These are phyloP conservation scores for Wickerhamiella kurtzmanii DNA, from an alignment of 805 yeast genomes.

Conservation along the genomic window DNA sequence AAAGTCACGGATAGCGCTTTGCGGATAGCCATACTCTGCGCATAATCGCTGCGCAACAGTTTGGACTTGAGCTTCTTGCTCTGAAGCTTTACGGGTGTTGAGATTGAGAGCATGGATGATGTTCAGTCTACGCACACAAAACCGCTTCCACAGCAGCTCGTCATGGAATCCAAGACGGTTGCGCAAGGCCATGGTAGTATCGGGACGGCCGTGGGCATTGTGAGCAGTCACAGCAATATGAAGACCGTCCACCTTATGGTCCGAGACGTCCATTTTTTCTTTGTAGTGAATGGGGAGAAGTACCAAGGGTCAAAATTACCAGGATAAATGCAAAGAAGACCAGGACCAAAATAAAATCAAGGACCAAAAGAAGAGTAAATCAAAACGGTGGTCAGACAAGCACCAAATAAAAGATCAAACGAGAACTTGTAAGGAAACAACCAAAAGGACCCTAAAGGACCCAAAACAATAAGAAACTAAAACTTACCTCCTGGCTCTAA, in stretches of 20 bases:
- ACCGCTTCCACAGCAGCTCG: slow-evolving; percentile 74
- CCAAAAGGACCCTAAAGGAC: too few species aligned
- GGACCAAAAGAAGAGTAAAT: too few species aligned
- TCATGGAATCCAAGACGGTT: slow-evolving; percentile 59
- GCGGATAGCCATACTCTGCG: slow-evolving; percentile 61
- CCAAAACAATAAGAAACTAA: too few species aligned
- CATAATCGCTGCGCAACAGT: slow-evolving; percentile 67
- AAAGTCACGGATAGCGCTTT: slow-evolving; percentile 51
- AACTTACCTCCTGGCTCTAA: too few species aligned
- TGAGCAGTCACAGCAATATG: background rate
- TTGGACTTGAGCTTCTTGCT: slow-evolving; percentile 73
- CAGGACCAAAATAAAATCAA: too few species aligned
- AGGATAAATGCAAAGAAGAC: too few species aligned
- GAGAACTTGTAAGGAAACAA: too few species aligned
- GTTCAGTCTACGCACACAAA: slow-evolving; percentile 81
- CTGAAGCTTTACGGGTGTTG: slow-evolving; percentile 68
- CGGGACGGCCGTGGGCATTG: slow-evolving; percentile 8
- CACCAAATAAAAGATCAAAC: too few species aligned
- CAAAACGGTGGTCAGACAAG: too few species aligned
- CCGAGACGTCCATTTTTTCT: background rate
- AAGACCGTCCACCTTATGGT: background rate
- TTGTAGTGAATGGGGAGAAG: too few species aligned
- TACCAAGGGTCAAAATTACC: too few species aligned
- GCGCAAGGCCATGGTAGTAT: slow-evolving; percentile 41
- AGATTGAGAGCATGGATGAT: slow-evolving; percentile 62